These are phyloP conservation scores for Wickerhamomyces bovis DNA, from an alignment of 805 yeast species.

Conservation along the genomic window DNA sequence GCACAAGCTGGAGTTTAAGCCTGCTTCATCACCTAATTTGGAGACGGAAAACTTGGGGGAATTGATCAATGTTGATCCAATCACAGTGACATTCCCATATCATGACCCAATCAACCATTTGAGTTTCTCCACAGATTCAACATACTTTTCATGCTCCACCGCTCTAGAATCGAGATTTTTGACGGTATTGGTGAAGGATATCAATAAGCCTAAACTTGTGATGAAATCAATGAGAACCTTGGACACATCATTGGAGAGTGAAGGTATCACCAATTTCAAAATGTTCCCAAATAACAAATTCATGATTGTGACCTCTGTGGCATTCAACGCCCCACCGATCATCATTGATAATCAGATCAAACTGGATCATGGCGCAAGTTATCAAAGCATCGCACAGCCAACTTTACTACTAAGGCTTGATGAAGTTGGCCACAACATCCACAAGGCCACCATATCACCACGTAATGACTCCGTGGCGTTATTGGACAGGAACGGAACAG, in stretches of 20 bases:
- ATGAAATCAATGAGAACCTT: constrained; percentile 62
- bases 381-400: constrained; percentile 50
- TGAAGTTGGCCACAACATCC: constrained; percentile 78
- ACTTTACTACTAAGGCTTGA: constrained; percentile 56
- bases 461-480: constrained; percentile 83
- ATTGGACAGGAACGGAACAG: constrained; percentile 70
- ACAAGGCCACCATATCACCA: constrained; percentile 70
- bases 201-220: constrained; percentile 57
- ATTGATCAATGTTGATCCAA: constrained; percentile 42
- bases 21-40: neutral
- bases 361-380: neutral
- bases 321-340: constrained; percentile 61
- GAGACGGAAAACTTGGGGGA: constrained; percentile 5
- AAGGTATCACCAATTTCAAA: constrained; percentile 79
- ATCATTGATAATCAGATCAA: constrained; percentile 55
- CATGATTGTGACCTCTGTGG: constrained; percentile 53
- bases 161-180: constrained; percentile 71
- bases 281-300: constrained; percentile 63
- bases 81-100: constrained; percentile 77
- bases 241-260: constrained; percentile 68
- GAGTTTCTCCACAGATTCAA: constrained; percentile 66
- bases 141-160: constrained; percentile 63
- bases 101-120: constrained; percentile 76
- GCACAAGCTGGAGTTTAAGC: constrained; percentile 31
- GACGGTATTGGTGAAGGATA: constrained; percentile 60